Evolutionary conservation across 805 yeast genomes (phyloP), one percentile per base, ranked within the genome.

Genomic region (Candida mattraensis): DNA sequence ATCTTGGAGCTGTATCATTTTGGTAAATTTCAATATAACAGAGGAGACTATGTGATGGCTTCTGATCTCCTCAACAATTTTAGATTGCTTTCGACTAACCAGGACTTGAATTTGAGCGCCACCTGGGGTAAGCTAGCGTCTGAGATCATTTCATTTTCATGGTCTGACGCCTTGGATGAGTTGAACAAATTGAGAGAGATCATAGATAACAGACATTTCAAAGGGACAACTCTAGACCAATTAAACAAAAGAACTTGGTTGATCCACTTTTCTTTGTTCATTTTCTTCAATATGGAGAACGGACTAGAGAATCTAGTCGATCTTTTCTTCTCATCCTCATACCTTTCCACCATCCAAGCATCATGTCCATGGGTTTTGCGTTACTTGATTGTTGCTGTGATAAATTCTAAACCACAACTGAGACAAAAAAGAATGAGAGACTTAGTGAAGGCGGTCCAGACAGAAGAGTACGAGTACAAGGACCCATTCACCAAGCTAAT

Each of bases 61-160:
- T 67, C 78, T 20, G 83, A 78, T 53, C 59, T 78, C 36, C 60
- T 78, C 46, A 70, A 69, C 49, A 78, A 75, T 54, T 78, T 77
- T 54, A 64, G 80, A 55, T 66, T 73, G 10, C 60, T 78, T 14
- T 74, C 81, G 7, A 69, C 73, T 14, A 70, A 76, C 56, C 60
- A 61, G 42, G 74, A 74, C 18, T 58, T 70, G 42, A 67, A 71
- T 44, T 55, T 71, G 37, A 72, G 75, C 42, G 78, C 82, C 14
- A 76, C 83, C 4, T 80, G 87, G 85, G 86, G 86, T 47, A 72
- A 71, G 55, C 63, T 78, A n/a, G 81, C 85, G 1, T 66, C 76
- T 18, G 81, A 76, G 44, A 74, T 80, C 46, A 64, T 77, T 37
- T 63, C 72, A 21, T 56, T 69, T 39, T 70, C 76, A 40, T 74